Conservation (phyloP, 2,329 filamentous ascomycete species). For the Clonostachys sp. region DNA sequence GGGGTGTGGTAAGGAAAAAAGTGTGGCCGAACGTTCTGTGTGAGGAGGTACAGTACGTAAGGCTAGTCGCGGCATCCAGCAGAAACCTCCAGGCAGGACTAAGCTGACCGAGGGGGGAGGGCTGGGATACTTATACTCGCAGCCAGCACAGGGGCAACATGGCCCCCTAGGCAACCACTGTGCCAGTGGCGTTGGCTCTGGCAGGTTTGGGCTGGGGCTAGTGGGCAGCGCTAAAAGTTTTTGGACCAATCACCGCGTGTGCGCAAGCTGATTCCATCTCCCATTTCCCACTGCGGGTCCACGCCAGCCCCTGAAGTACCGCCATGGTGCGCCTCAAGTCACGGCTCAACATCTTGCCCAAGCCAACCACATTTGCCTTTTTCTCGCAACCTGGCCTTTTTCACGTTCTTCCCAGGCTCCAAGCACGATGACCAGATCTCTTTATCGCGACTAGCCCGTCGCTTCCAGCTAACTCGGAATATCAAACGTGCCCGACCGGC, state of each 20-base stretch:
- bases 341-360: not conserved
- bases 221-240: conserved; percentile 21
- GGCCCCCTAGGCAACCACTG: conserved; percentile 36
- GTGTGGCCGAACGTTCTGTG: conserved; percentile 37
- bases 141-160: conserved; percentile 24
- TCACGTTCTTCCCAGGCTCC: not conserved
- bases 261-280: conserved; percentile 30
- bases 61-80: conserved; percentile 53
- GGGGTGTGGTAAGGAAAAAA: conserved; percentile 13
- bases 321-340: conserved; percentile 3
- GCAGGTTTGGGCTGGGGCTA: conserved; percentile 30
- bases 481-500: no score
- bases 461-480: no score
- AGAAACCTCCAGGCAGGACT: conserved; percentile 37
- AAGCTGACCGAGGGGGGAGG: conserved; percentile 41
- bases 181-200: conserved; percentile 36
- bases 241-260: conserved; percentile 30
- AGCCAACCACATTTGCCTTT: not conserved
- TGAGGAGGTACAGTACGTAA: conserved; percentile 36
- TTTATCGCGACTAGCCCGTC: no score
- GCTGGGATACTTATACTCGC: conserved; percentile 53
- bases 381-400: not conserved
- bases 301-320: conserved; percentile 31
- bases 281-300: conserved; percentile 22
- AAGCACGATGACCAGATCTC: not conserved